These are phyloP conservation scores for Biscogniauxia mediterranea DNA, from an alignment of 2,329 filamentous ascomycete species.

Conservation along the genomic window DNA sequence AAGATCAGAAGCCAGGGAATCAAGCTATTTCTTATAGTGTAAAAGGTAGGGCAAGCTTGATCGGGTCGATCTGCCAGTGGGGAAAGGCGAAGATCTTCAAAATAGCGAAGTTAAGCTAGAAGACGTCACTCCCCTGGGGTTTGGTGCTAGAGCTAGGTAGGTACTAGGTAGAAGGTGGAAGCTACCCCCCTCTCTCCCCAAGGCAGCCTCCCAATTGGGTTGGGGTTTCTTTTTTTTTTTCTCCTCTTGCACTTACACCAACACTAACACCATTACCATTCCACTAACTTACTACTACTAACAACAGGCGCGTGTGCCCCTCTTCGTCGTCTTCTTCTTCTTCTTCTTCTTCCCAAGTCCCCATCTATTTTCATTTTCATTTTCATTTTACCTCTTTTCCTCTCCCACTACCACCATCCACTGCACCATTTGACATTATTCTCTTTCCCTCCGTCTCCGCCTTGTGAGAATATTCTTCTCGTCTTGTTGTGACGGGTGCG, in stretches of 20 bases:
- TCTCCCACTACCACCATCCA: neutral
- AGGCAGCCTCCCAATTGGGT: neutral
- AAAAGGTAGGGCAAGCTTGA: neutral
- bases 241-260: neutral
- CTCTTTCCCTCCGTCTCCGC: slow-evolving; percentile 11
- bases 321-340: too few species aligned
- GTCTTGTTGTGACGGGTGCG: too few species aligned
- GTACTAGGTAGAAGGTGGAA: neutral
- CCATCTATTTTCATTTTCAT: neutral
- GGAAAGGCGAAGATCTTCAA: neutral
- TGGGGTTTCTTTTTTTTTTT: neutral
- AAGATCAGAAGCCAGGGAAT: neutral
- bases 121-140: neutral
- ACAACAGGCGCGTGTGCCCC: too few species aligned
- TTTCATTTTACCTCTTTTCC: neutral
- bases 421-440: neutral
- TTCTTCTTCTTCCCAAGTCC: too few species aligned
- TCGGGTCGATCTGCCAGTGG: slow-evolving; percentile 1
- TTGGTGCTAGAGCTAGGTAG: too few species aligned
- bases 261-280: too few species aligned
- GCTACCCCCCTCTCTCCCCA: neutral
- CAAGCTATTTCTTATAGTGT: neutral
- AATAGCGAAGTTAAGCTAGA: neutral
- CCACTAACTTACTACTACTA: too few species aligned
- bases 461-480: slow-evolving; percentile 43